These are phyloP conservation scores for Crithidia sp. DNA, from an alignment of 208 protist species.

Conservation along the genomic window DNA sequence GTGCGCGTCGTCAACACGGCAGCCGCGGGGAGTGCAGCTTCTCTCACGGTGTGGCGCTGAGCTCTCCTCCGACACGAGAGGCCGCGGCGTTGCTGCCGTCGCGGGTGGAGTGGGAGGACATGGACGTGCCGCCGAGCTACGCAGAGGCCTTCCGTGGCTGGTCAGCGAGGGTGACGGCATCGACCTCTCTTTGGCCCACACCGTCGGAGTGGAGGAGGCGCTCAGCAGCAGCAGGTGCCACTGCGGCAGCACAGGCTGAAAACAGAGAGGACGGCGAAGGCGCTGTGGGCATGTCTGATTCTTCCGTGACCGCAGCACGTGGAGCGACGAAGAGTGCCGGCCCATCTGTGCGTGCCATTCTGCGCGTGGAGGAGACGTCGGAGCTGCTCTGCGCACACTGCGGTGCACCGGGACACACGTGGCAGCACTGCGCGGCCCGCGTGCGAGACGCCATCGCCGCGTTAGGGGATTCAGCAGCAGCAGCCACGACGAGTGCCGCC, in stretches of 20 bases:
- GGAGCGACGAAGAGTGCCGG: no score
- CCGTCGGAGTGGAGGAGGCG: neutral
- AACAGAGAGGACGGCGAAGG: neutral
- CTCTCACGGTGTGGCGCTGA: constrained; percentile 19
- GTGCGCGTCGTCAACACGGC: neutral
- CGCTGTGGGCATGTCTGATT: no score
- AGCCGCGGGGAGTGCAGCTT: constrained; percentile 32
- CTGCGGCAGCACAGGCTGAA: neutral
- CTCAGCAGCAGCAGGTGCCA: neutral
- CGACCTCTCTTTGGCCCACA: neutral
- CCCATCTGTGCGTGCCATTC: constrained; percentile 21
- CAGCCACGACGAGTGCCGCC: neutral
- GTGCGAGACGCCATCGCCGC: constrained; percentile 8
- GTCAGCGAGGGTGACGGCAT: neutral
- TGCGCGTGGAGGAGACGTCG: constrained; percentile 45
- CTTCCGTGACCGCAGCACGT: no score
- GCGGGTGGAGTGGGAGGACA: constrained; percentile 1
- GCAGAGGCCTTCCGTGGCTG: neutral
- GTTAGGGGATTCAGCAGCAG: constrained; percentile 1
- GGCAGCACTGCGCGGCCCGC: constrained; percentile 37
- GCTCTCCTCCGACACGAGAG: no score
- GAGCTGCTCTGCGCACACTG: constrained; percentile 38
- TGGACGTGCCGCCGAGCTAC: constrained; percentile 16
- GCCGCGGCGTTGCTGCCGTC: no score
- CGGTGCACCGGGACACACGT: constrained; percentile 34